phyloP scores from a whole-genome alignment of 768 basidiomycete genomes.

The Lactifluus piperatus region DNA sequence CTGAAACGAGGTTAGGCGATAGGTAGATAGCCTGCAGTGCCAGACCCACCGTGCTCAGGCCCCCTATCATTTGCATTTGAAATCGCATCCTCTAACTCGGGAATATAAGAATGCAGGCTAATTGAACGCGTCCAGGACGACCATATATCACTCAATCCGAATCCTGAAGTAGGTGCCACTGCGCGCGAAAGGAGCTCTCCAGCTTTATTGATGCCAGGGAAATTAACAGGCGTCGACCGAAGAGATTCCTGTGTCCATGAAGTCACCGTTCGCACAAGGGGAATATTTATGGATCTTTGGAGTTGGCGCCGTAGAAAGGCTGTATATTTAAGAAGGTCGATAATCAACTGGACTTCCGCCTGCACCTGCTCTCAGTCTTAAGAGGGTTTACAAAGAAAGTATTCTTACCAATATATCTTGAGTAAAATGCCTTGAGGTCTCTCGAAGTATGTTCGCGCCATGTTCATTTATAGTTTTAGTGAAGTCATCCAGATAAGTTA shows the following conservation, averaged over 20 bases:
- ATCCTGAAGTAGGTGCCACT: conserved; percentile 58
- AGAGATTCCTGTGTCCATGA: conserved; percentile 35
- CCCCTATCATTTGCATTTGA: background rate
- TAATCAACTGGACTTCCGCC: conserved; percentile 11
- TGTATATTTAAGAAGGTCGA: conserved; percentile 13
- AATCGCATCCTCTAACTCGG: background rate
- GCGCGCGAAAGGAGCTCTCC: conserved; percentile 36
- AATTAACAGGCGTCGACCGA: conserved; percentile 29
- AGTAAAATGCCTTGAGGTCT: background rate
- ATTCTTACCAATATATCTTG: background rate
- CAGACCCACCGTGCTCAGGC: background rate
- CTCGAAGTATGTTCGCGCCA: conserved; percentile 8
- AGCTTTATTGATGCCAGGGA: conserved; percentile 29
- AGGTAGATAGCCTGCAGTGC: background rate
- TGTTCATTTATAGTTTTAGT: background rate
- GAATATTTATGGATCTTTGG: conserved; percentile 32
- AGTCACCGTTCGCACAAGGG: conserved; percentile 50
- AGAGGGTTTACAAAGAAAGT: background rate
- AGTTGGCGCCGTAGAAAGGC: background rate
- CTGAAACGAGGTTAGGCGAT: background rate
- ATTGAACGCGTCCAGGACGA: conserved; percentile 30
- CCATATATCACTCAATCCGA: conserved; percentile 71
- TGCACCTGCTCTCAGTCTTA: background rate
- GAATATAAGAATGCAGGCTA: background rate
- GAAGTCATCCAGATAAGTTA: conserved; percentile 1